Percentiles rank a stretch among this genome's conserved stretches.
Evolutionary conservation across 306 rosid species (phyloP).

Genomic region (Urtica urens): DNA sequence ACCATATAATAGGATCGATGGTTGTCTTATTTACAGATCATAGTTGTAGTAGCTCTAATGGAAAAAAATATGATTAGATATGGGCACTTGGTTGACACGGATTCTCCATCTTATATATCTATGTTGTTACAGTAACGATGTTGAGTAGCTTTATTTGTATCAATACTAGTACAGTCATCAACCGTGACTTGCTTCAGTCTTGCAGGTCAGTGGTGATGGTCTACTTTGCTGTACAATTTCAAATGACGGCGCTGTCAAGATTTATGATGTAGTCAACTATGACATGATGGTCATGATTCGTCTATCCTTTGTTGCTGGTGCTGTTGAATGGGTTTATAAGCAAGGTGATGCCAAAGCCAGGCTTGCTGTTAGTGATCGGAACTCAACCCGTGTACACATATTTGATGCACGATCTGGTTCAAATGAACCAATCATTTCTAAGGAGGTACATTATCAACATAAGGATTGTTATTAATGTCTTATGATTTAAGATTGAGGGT

Average conservation of each 20-base stretch:
- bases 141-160: conserved; percentile 4
- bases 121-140: background rate
- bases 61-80: too few species aligned
- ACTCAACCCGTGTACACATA: conserved; percentile 69
- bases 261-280: conserved; percentile 89
- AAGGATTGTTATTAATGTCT: background rate
- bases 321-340: conserved; percentile 94
- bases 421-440: conserved; percentile 71
- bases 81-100: conserved; percentile 4
- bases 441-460: conserved; percentile 44
- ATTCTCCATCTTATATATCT: background rate
- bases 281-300: conserved; percentile 99
- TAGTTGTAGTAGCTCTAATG: too few species aligned
- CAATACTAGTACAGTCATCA: conserved; percentile 27
- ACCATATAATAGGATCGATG: too few species aligned
- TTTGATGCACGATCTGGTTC: conserved; percentile 84
- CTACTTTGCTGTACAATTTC: conserved; percentile 95
- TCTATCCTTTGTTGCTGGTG: conserved; percentile 63
- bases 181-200: conserved; percentile 52
- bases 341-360: conserved; percentile 92
- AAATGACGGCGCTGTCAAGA: conserved; percentile 69
- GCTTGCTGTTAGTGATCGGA: conserved; percentile 72
- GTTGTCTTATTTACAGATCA: too few species aligned
- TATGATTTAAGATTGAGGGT: too few species aligned
- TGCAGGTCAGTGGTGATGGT: conserved; percentile 98